Evolutionary conservation across 208 protist genomes (phyloP).

Genomic region (Strigomonas culicis): DNA sequence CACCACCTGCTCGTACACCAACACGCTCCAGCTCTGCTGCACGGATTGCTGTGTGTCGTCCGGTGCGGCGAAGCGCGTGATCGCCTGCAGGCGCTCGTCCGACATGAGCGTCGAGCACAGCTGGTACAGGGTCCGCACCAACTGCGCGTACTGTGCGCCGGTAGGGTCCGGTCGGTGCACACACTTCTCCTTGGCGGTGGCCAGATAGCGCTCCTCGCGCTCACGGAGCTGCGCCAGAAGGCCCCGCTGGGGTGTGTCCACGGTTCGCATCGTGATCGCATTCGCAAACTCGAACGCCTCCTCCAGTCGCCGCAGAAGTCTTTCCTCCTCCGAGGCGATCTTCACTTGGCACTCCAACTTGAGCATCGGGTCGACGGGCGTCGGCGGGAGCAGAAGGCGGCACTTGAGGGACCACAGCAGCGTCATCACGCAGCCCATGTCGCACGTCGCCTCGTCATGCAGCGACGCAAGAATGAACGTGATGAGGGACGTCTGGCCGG

Average conservation of each 20-base stretch:
- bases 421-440: conserved; percentile 6
- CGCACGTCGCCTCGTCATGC: not conserved
- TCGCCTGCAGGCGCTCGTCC: conserved; percentile 51
- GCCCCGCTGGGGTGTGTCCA: conserved; percentile 27
- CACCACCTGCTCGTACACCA: conserved; percentile 69
- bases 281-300: conserved; percentile 65
- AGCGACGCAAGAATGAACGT: conserved; percentile 6
- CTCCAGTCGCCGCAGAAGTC: conserved; percentile 42
- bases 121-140: conserved; percentile 65
- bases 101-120: conserved; percentile 56
- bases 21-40: conserved; percentile 52
- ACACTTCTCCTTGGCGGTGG: conserved; percentile 29
- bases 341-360: conserved; percentile 40
- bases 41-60: conserved; percentile 12
- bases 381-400: conserved; percentile 72
- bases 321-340: conserved; percentile 37
- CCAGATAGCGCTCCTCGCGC: conserved; percentile 30
- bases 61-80: conserved; percentile 5
- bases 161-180: conserved; percentile 55
- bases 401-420: conserved; percentile 70
- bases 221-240: conserved; percentile 32
- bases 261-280: conserved; percentile 38
- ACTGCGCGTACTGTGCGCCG: conserved; percentile 68
- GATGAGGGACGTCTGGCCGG: conserved; percentile 11
- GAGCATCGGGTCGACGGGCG: conserved; percentile 83